Base-by-base conservation (phyloP, 2,329 filamentous ascomycete species). In the Lecanicillium sp. region DNA sequence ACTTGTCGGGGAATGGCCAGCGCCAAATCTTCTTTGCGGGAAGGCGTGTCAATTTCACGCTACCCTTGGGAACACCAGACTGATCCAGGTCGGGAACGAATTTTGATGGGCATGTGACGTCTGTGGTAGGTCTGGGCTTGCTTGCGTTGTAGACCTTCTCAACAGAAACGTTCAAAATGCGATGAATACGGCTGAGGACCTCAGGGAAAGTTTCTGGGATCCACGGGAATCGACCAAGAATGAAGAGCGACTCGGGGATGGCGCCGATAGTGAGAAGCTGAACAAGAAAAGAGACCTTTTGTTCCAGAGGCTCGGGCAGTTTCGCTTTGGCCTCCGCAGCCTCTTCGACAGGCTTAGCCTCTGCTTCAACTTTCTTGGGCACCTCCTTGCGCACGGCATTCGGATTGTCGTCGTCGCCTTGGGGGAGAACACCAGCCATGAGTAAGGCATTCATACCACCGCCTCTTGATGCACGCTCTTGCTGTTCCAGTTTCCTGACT, bases 151-250 rank as follows among this genome's bases (percentile, higher is more conserved):
- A 79, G 5, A 98, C 80, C 55, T 90, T 87, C 59, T 83, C 83
- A 44, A 98, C 70, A 33, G 84, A 91, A 55, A 93, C 81, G 56
- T 90, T 82, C 3, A 95, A 72, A 23, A 98, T 86, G 29, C 94
- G 88, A 65, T 95, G 87, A 43, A 97, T 78, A 47, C 76, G 84
- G 26, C 87, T 82, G 3, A 88, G 78, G 10, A 97, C 75, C 38
- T 95, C 88, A 1, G 87, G 83, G 55, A 87, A 91, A 4, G 84
- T 80, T 50, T 96, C 90, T 10, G 89, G 78, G 40, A 98, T 77
- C 90, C 93, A 98, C 12, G 90, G 88, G 58, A 95, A 95, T 46
- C 86, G 84, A 27, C 91, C 91, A 7, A 96, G 78, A 48, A 98
- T 87, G 64, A 91, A 97, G 2, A 98, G 74, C 1, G 93, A 84